A percentile compares a stretch with the other conserved stretches of the same genome.
phyloP scores from a whole-genome alignment of 1,139 yeast genomes.

The Magnusiomyces tetraspermus region DNA sequence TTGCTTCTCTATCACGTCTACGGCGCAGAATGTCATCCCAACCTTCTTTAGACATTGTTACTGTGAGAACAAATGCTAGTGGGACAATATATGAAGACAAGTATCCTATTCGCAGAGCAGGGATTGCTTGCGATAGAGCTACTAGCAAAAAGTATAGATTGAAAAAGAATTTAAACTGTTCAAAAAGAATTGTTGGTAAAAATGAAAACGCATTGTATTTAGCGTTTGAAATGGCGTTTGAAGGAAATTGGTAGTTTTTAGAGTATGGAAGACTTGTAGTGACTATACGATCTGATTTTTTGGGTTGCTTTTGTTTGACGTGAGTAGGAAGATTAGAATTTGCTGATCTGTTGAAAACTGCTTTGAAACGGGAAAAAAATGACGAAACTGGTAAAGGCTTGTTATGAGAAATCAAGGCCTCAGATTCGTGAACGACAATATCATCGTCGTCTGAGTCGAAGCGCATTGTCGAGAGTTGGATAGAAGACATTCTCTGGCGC shows the following conservation, averaged over 20 bases:
- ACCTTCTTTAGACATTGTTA: slow-evolving; percentile 94
- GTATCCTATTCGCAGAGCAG: slow-evolving; percentile 86
- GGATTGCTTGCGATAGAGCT: slow-evolving; percentile 90
- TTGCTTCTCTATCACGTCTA: slow-evolving; percentile 81
- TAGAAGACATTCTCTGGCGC: not conserved
- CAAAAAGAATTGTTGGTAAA: slow-evolving; percentile 79
- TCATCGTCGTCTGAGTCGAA: not conserved
- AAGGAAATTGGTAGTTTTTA: slow-evolving; percentile 39
- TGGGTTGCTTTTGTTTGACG: not conserved
- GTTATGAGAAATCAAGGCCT: not conserved
- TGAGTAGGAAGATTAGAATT: too few species aligned
- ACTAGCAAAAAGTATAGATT: slow-evolving; percentile 85
- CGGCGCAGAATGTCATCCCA: slow-evolving; percentile 87
- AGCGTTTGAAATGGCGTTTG: slow-evolving; percentile 87
- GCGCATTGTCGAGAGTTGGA: not conserved
- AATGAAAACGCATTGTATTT: slow-evolving; percentile 85
- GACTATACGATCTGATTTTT: slow-evolving; percentile 13
- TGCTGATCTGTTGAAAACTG: too few species aligned
- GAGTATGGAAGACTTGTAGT: slow-evolving; percentile 9
- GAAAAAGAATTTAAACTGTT: slow-evolving; percentile 94
- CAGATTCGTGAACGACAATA: not conserved
- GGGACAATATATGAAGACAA: slow-evolving; percentile 90
- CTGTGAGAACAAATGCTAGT: slow-evolving; percentile 78
- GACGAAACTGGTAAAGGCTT: not conserved
- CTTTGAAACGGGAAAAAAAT: not conserved